Conservation (phyloP, 1,139 yeast species). For the Wickerhamomyces sp. region DNA sequence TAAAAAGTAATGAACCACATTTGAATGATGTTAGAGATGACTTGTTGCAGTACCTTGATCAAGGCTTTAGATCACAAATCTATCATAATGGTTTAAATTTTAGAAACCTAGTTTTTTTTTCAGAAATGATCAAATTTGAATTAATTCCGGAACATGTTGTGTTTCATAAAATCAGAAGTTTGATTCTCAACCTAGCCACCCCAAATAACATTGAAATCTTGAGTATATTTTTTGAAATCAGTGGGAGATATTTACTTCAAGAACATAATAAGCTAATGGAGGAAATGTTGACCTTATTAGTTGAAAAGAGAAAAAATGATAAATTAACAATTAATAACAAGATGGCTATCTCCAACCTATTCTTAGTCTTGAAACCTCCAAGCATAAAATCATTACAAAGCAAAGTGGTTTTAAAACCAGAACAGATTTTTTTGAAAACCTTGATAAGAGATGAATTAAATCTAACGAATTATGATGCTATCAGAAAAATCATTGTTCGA, state of each 20-base stretch:
- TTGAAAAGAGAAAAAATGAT: conserved; percentile 44
- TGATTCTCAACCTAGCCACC: conserved; percentile 49
- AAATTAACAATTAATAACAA: conserved; percentile 52
- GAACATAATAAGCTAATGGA: conserved; percentile 58
- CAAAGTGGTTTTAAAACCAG: conserved; percentile 29
- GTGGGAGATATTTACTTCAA: conserved; percentile 64
- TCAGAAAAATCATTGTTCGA: conserved; percentile 38
- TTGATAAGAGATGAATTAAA: conserved; percentile 50
- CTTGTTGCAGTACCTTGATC: conserved; percentile 51
- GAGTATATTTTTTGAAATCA: conserved; percentile 62
- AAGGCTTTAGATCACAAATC: conserved; percentile 56
- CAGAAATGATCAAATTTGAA: conserved; percentile 74
- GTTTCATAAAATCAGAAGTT: conserved; percentile 62
- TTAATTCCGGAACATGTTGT: conserved; percentile 66
- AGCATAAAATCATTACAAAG: conserved; percentile 28
- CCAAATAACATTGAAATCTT: conserved; percentile 62
- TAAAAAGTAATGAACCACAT: conserved; percentile 50
- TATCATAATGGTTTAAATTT: conserved; percentile 49
- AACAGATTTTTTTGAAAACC: conserved; percentile 46
- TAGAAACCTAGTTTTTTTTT: conserved; percentile 55
- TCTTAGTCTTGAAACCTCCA: conserved; percentile 61
- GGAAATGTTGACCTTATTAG: conserved; percentile 57
- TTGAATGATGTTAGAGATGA: conserved; percentile 53
- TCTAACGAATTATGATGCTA: conserved; percentile 29
- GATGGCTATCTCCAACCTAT: conserved; percentile 54